A percentile compares a stretch with the other conserved stretches of the same genome.
Conservation (phyloP, 1,139 yeast genomes). For the Candida sp. region DNA sequence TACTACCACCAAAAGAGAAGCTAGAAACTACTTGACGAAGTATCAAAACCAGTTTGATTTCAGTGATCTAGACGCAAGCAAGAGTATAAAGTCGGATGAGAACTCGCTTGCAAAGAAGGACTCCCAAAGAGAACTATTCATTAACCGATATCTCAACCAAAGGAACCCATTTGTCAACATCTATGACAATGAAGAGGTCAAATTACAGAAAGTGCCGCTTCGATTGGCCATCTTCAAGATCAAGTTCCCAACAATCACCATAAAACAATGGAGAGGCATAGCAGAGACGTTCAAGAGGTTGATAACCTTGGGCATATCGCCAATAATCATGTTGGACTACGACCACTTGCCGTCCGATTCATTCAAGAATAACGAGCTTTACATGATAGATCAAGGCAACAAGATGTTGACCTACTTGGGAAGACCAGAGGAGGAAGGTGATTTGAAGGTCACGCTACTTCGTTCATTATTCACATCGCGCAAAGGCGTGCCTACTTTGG, state of each 20-base stretch:
- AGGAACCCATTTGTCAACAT: conserved; percentile 38
- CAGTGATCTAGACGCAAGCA: conserved; percentile 18
- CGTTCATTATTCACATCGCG: conserved; percentile 30
- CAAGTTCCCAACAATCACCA: conserved; percentile 36
- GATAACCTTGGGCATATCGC: conserved; percentile 51
- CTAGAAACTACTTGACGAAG: conserved; percentile 64
- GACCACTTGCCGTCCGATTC: conserved; percentile 30
- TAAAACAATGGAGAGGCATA: conserved; percentile 43
- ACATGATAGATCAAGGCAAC: conserved; percentile 38
- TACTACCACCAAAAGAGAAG: conserved; percentile 81
- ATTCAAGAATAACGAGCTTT: conserved; percentile 36
- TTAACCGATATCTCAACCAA: conserved; percentile 43
- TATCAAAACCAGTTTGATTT: conserved; percentile 52
- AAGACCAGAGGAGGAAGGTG: conserved; percentile 26
- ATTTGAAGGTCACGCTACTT: conserved; percentile 29
- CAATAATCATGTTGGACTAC: conserved; percentile 38
- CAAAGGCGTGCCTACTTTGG: conserved; percentile 18
- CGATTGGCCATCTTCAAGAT: conserved; percentile 58
- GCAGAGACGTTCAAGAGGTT: conserved; percentile 54
- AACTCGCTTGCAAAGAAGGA: conserved; percentile 23
- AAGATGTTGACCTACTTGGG: conserved; percentile 30
- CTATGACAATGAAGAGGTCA: conserved; percentile 30
- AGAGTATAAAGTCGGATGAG: conserved; percentile 12
- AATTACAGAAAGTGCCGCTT: conserved; percentile 43
- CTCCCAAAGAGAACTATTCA: conserved; percentile 39